Evolutionary conservation across 1,139 yeast genomes (phyloP), one percentile per base, ranked within the genome.

Genomic region (Suhomyces taliae): DNA sequence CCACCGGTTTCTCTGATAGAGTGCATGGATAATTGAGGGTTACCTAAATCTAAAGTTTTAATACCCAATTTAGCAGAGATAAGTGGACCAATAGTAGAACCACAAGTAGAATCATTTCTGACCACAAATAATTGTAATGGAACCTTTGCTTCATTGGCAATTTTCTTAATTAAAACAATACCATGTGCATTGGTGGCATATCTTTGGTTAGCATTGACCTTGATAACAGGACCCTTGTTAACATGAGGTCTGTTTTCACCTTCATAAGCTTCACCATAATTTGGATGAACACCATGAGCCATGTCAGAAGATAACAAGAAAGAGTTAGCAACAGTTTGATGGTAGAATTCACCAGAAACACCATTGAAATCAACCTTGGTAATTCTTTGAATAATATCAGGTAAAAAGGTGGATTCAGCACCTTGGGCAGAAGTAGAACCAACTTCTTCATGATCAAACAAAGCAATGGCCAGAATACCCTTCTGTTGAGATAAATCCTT

Each of bases 231-330:
- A 5, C 99, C 99, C 44, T 77, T 76, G 61, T 95, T 95, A 52
- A 93, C 70, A 45, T 78, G 78, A 1, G 99, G 98, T 53, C 83
- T 82, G 66, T 91, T 95, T 52, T 78, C 74, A 12, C 80, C 64
- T 64, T 93, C 99, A 65, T 93, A 88, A 57, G 81, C 81, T 44
- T 77, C 79, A 8, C 80, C 70, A 66, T 91, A 93, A 67, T 93
- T 93, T 51, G 99, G 99, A 64, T 93, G 97, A 35, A 91, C 86
- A 31, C 97, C 98, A 62, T 93, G 99, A 1, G 98, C 97, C 84
- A 90, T 93, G 64, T 93, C 99, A 0, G 97, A 90, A 0, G 98
- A 91, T 44, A 93, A 69, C 57, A 93, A 78, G 67, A 93, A 91
- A 1, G 98, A 90, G 62, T 85, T 87, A 11, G 96, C 81, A 69